Conservation (phyloP, 2,329 filamentous ascomycete genomes). For the Diplodia scrobiculata region DNA sequence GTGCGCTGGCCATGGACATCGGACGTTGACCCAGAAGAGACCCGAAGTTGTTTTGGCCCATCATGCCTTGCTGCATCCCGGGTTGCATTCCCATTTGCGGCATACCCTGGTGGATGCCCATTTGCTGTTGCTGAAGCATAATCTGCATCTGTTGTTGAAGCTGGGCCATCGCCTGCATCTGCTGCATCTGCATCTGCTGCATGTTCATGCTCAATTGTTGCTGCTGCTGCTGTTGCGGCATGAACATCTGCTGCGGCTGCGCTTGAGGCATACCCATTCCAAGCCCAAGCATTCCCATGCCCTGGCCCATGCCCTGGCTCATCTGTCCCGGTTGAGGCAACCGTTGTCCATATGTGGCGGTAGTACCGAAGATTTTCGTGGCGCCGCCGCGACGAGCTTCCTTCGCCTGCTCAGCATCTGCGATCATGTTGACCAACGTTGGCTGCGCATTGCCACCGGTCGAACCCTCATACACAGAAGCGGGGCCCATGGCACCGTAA, state of each 20-base stretch:
- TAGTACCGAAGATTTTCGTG: constrained; percentile 23
- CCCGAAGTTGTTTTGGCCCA: constrained; percentile 29
- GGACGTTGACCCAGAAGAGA: constrained; percentile 42
- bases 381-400: constrained; percentile 30
- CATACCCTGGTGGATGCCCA: constrained; percentile 39
- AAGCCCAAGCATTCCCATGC: constrained; percentile 30
- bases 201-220: constrained; percentile 13
- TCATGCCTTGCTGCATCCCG: constrained; percentile 51
- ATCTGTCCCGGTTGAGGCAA: constrained; percentile 22
- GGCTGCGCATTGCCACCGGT: constrained; percentile 38
- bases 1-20: constrained; percentile 49
- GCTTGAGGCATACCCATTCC: constrained; percentile 18
- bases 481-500: constrained; percentile 34
- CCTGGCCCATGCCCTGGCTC: constrained; percentile 1
- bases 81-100: constrained; percentile 39
- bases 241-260: constrained; percentile 27
- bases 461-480: constrained; percentile 42
- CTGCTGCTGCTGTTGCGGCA: constrained; percentile 19
- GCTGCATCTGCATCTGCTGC: constrained; percentile 29
- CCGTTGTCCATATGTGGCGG: constrained; percentile 15
- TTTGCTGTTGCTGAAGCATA: constrained; percentile 79
- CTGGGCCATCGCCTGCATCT: constrained; percentile 30
- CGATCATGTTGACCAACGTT: constrained; percentile 44
- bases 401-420: constrained; percentile 43
- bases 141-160: constrained; percentile 34